These are phyloP conservation scores for Kodamaea arcana DNA, from an alignment of 1,139 yeast genomes.

Conservation along the genomic window DNA sequence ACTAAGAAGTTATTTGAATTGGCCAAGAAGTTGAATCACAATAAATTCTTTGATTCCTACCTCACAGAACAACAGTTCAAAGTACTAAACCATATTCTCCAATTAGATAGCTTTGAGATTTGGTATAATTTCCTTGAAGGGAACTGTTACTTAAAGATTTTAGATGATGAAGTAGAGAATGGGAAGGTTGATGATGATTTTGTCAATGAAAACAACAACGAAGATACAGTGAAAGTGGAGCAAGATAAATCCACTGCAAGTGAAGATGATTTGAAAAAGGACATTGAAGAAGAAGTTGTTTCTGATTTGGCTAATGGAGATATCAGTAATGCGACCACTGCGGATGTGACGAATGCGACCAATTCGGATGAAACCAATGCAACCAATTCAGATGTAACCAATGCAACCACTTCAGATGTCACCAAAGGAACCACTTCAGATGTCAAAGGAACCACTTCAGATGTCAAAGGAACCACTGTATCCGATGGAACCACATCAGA, in stretches of 20 bases:
- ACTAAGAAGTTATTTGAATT: constrained; percentile 38
- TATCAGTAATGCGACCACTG: constrained; percentile 7
- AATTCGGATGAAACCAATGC: neutral
- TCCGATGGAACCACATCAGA: neutral
- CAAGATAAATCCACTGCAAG: neutral
- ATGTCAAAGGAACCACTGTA: neutral
- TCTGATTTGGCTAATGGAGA: neutral
- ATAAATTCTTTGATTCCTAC: constrained; percentile 53
- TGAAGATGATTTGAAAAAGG: constrained; percentile 1
- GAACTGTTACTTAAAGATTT: constrained; percentile 37
- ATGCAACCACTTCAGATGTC: constrained; percentile 8
- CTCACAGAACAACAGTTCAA: constrained; percentile 60
- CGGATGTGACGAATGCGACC: constrained; percentile 5
- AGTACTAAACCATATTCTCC: constrained; percentile 43
- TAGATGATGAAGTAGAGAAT: constrained; percentile 11
- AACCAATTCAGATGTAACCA: constrained; percentile 9
- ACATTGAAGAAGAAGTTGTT: neutral
- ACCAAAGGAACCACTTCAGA: neutral
- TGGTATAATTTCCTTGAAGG: constrained; percentile 58
- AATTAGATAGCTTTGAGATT: constrained; percentile 27
- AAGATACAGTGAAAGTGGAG: constrained; percentile 1
- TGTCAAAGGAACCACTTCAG: neutral
- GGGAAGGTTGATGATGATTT: constrained; percentile 5
- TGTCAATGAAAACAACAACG: neutral
- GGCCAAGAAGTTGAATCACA: constrained; percentile 44